A percentile compares a stretch with the other conserved stretches of the same genome.
These are phyloP conservation scores for Neofusicoccum sp. DNA, from an alignment of 2,329 filamentous ascomycete species.

Conservation along the genomic window DNA sequence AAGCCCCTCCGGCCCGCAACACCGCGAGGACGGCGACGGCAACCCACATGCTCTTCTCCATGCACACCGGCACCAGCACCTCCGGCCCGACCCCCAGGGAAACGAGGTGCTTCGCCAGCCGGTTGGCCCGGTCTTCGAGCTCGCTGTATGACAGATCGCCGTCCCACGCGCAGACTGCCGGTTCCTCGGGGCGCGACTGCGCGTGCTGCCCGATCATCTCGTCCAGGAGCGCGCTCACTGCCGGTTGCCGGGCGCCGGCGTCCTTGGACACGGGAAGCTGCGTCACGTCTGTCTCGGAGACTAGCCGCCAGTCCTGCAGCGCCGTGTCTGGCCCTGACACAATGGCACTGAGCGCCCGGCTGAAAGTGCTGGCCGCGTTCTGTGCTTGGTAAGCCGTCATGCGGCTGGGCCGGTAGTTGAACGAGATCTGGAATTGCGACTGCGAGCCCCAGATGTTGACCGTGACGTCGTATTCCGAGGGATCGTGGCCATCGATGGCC, in stretches of 20 bases:
- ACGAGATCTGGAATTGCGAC: constrained; percentile 16
- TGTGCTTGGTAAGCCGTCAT: constrained; percentile 1
- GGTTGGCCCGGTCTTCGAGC: constrained; percentile 31
- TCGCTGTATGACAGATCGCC: constrained; percentile 37
- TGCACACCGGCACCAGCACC: constrained; percentile 39
- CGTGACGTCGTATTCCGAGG: constrained; percentile 8
- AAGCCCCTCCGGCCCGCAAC: constrained; percentile 35
- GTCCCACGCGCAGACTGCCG: constrained; percentile 38
- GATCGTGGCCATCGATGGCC: constrained; percentile 9
- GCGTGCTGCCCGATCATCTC: neutral
- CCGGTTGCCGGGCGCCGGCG: neutral
- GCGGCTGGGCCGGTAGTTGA: constrained; percentile 19
- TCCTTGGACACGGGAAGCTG: constrained; percentile 2
- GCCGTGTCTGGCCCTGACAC: constrained; percentile 27
- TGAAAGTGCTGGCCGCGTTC: constrained; percentile 19
- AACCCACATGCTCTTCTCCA: constrained; percentile 42
- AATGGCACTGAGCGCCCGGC: constrained; percentile 14
- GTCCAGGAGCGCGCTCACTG: constrained; percentile 25
- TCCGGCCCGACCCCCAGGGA: constrained; percentile 37
- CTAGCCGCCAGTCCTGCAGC: constrained; percentile 51
- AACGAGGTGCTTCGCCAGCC: constrained; percentile 34
- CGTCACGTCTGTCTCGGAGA: constrained; percentile 16
- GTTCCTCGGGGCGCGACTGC: constrained; percentile 28
- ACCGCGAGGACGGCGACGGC: constrained; percentile 41
- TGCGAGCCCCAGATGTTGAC: constrained; percentile 32